Evolutionary conservation across 495 filamentous ascomycete genomes (phyloP), one percentile per base, ranked within the genome.

Genomic region (Penicillium malachiteum): DNA sequence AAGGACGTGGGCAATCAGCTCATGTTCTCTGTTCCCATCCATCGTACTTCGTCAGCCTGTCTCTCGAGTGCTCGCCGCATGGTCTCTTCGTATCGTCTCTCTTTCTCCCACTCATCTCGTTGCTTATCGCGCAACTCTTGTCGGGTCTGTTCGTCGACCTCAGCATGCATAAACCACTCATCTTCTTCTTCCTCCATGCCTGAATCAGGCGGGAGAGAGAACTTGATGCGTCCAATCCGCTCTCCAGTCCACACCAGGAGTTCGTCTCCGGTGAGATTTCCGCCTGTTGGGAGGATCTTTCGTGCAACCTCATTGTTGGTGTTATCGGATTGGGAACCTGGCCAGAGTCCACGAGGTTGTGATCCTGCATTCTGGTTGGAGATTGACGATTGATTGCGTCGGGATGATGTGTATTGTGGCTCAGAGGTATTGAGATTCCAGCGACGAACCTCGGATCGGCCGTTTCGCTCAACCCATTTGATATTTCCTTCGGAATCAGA

Each of bases 401-500:
- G 31, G 17, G 50, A 52, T 18, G 59, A 64, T 32, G 60, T 40
- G 9, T 57, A 50, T 4, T 63, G 63, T 10, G 64, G 62, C 11
- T 66, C 56, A 11, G 69, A 69, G 7, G 68, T 65, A 37, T 81
- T 91, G 67, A 88, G 78, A 60, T 87, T 90, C 72, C 85, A 87
- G 13, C 83, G 81, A 26, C 93, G 84, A 41, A 92, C 87, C 60
- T 90, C 84, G n/a, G 85, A 84, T 50, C 84, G 85, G 10, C 91
- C 91, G 62, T 97, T 90, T 21, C 92, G 80, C 71, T 97, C 93
- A 21, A 94, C 81, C 92, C 93, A 97, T 71, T 91, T 96, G 55
- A 97, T 67, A 54, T 86, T 85, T 0, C 93, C 93, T 45, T 90
- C 84, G 5, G 87, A 85, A 58, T 97, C 93, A 0, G 89, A 89